These are phyloP conservation scores for Erysimum cheiri DNA, from an alignment of 441 rosid genomes.

Conservation along the genomic window DNA sequence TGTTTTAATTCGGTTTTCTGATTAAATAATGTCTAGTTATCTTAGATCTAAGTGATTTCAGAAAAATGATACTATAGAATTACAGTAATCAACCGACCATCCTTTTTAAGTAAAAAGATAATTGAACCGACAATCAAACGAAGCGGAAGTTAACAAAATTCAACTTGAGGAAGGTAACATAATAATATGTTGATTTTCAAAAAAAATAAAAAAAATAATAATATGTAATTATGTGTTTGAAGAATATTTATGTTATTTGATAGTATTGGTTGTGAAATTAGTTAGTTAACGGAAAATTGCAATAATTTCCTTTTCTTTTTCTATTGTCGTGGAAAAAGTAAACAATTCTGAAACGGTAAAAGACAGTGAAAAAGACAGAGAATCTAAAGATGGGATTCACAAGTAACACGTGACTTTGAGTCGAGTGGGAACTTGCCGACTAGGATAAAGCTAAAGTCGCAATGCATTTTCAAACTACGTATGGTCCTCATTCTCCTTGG, in stretches of 20 bases:
- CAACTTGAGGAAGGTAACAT: background rate
- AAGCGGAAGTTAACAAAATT: background rate
- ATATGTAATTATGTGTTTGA: background rate
- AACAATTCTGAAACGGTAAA: background rate
- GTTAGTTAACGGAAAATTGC: background rate
- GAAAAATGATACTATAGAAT: slow-evolving; percentile 2
- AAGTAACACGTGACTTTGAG: slow-evolving; percentile 10
- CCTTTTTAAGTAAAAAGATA: background rate
- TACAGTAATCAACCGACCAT: slow-evolving; percentile 27
- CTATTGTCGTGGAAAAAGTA: slow-evolving; percentile 1
- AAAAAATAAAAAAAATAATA: too few species aligned
- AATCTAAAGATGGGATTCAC: slow-evolving; percentile 28
- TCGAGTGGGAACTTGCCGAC: slow-evolving; percentile 34
- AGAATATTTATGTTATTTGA: background rate
- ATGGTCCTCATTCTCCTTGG: slow-evolving; percentile 23
- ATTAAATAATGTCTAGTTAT: too few species aligned
- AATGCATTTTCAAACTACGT: slow-evolving; percentile 25
- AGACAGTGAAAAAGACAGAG: slow-evolving; percentile 4
- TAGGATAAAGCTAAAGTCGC: slow-evolving; percentile 20
- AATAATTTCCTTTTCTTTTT: background rate
- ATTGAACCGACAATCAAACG: slow-evolving; percentile 25
- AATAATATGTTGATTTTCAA: too few species aligned
- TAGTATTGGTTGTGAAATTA: background rate
- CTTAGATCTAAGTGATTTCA: background rate
- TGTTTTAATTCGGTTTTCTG: background rate